Evolutionary conservation across 2,329 filamentous ascomycete species (phyloP).

Genomic region (Claviceps sorghi): DNA sequence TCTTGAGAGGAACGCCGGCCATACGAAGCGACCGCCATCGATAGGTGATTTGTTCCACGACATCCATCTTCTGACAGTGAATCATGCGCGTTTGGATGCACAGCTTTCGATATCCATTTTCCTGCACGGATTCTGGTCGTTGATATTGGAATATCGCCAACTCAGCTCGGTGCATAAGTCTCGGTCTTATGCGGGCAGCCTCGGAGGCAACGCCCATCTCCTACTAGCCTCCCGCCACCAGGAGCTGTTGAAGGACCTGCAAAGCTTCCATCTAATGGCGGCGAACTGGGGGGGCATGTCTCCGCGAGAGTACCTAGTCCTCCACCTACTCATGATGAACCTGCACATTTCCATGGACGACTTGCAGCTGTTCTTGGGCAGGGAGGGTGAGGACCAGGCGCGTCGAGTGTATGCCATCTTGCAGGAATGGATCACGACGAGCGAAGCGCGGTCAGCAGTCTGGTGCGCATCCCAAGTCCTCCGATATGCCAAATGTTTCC

Average conservation of each 20-base stretch:
- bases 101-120: constrained; percentile 44
- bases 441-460: constrained; percentile 42
- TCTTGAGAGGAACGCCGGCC: constrained; percentile 25
- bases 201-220: constrained; percentile 25
- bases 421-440: constrained; percentile 41
- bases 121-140: constrained; percentile 49
- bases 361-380: constrained; percentile 49
- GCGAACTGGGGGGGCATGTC: constrained; percentile 29
- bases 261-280: constrained; percentile 30
- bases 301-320: constrained; percentile 30
- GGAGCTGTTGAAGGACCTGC: constrained; percentile 45
- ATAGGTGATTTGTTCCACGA: constrained; percentile 43
- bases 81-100: constrained; percentile 38
- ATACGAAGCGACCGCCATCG: constrained; percentile 31
- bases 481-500: constrained; percentile 41
- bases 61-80: constrained; percentile 33
- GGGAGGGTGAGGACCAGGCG: constrained; percentile 51
- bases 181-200: constrained; percentile 30
- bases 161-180: constrained; percentile 35
- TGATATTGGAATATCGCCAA: constrained; percentile 53
- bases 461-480: constrained; percentile 57
- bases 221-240: constrained; percentile 42
- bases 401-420: constrained; percentile 42
- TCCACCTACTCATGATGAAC: constrained; percentile 45
- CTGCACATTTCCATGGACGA: constrained; percentile 51